These are phyloP conservation scores for Micromonas pusilla DNA, from an alignment of 139 green algal genomes.

Conservation along the genomic window DNA sequence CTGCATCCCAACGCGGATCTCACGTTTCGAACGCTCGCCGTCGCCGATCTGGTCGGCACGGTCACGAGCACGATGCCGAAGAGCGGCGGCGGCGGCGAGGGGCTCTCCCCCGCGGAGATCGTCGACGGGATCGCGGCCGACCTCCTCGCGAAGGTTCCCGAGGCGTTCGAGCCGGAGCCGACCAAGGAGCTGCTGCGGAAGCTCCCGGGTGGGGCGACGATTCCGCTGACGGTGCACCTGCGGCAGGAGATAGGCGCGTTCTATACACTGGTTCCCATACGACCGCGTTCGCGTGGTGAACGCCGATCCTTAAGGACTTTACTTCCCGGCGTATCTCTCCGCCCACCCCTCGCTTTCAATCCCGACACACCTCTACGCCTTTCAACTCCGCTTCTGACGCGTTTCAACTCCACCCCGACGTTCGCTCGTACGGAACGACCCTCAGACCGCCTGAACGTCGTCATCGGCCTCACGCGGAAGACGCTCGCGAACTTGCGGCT, in stretches of 20 bases:
- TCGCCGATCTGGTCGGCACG: constrained; percentile 60
- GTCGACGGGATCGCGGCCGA: constrained; percentile 86
- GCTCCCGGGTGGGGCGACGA: constrained; percentile 63
- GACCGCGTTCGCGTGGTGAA: too few species aligned
- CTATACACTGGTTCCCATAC: constrained; percentile 32
- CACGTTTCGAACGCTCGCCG: constrained; percentile 73
- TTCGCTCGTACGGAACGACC: too few species aligned
- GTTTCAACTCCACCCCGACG: too few species aligned
- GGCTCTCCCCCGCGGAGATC: constrained; percentile 70
- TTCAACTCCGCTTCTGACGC: too few species aligned
- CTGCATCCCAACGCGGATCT: constrained; percentile 92
- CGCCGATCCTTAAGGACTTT: too few species aligned
- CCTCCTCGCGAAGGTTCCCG: constrained; percentile 75
- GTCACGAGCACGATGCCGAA: constrained; percentile 87
- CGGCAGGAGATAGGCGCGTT: constrained; percentile 86
- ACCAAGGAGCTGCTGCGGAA: constrained; percentile 75
- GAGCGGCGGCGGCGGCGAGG: constrained; percentile 50
- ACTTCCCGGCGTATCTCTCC: too few species aligned
- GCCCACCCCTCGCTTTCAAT: too few species aligned
- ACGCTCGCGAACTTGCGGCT: constrained; percentile 81
- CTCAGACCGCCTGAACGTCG: too few species aligned
- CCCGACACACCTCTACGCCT: too few species aligned
- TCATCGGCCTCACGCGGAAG: constrained; percentile 46
- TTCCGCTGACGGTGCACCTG: constrained; percentile 84
- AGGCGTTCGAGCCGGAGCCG: constrained; percentile 78